Evolutionary conservation across 2,329 filamentous ascomycete species (phyloP), one percentile per base, ranked within the genome.

Genomic region (Phialophora chinensis): DNA sequence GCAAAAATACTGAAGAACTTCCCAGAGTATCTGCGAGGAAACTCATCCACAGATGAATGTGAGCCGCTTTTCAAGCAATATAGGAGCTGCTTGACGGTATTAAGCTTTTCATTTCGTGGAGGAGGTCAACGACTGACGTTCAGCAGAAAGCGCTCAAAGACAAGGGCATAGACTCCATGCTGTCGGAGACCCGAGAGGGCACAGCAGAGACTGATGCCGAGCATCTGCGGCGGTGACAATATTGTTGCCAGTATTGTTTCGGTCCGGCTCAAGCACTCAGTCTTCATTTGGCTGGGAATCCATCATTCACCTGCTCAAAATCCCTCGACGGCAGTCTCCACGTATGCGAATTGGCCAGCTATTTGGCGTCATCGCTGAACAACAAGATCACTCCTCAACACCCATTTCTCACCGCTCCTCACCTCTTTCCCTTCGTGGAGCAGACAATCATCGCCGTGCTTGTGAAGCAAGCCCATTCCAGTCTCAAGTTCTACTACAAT

Each of bases 161-260:
- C 64, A 87, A 91, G 74, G 95, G 95, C 65, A 96, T 99, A 76
- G 93, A 98, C 78, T 91, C 90, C 74, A 91, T 98, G 84, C 83
- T 99, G 11, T 91, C 93, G 7, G 95, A 98, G 74, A 94, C 94
- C 20, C 86, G 93, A 67, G 92, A 95, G 72, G 91, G 93, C 75
- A 93, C 92, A 74, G 91, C 88, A 74, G 95, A 98, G 72, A 95
- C 92, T 69, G 94, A 98, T 76, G 82, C 87, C 11, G 83, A 90
- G 71, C 86, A 91, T 73, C 83, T 91, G 81, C 79, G 74, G 57
- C 76, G 72, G 68, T 74, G 66, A 65, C 50, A 44, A 44, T 5
- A 44, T 44, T 44, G 17, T 44, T 8, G 6, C 38, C 38, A 44
- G 38, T 4, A n/a, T 44, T 44, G 38, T 44, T 44, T 7, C 14